These are phyloP conservation scores for Dichotomocladium elegans DNA, from an alignment of 371 early-diverging fungal species.

Conservation along the genomic window DNA sequence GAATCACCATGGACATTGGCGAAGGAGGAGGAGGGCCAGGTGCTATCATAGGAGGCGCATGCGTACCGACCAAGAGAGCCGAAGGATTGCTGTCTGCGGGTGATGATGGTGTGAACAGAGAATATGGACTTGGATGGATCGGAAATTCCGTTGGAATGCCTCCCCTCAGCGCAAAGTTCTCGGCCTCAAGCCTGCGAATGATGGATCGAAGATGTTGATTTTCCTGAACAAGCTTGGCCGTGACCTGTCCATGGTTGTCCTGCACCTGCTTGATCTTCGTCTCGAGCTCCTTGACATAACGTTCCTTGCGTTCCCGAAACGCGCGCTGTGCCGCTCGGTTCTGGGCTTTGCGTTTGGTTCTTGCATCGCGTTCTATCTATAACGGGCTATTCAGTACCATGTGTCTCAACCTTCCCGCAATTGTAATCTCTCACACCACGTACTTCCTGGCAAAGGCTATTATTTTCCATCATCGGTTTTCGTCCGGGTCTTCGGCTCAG, in stretches of 20 bases:
- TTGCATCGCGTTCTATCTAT: conserved; percentile 36
- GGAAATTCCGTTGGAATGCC: conserved; percentile 16
- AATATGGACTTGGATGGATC: conserved; percentile 7
- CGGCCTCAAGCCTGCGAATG: conserved; percentile 33
- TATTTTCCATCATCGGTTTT: conserved; percentile 29
- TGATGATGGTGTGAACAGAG: conserved; percentile 9
- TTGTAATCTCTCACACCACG: neutral
- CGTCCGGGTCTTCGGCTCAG: conserved; percentile 20
- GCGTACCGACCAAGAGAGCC: neutral
- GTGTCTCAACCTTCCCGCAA: neutral
- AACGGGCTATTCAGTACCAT: neutral
- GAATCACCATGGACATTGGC: too few species aligned
- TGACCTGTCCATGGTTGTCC: conserved; percentile 36
- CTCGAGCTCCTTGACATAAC: conserved; percentile 65
- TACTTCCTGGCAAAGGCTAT: conserved; percentile 1
- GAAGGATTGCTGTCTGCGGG: conserved; percentile 2
- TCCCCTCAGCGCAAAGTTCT: conserved; percentile 37
- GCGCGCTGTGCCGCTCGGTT: conserved; percentile 78
- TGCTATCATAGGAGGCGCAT: neutral
- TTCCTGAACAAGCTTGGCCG: conserved; percentile 32
- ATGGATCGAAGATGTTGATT: conserved; percentile 34
- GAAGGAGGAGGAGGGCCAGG: conserved; percentile 1
- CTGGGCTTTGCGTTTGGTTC: conserved; percentile 68
- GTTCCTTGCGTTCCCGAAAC: conserved; percentile 71
- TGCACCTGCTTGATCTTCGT: conserved; percentile 55